These are phyloP conservation scores for Penicillium taxi DNA, from an alignment of 495 filamentous ascomycete species.

Conservation along the genomic window DNA sequence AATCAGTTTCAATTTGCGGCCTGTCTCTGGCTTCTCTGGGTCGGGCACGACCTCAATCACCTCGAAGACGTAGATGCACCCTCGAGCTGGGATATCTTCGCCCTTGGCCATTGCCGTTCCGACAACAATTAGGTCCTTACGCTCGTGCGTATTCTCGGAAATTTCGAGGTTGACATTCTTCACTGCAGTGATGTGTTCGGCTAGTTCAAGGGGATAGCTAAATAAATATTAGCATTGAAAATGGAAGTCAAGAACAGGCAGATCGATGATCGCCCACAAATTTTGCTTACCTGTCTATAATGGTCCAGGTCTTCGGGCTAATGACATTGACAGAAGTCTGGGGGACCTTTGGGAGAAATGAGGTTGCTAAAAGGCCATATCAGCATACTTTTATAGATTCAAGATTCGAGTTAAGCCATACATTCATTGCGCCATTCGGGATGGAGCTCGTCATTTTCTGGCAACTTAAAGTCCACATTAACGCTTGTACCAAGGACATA, in stretches of 20 bases:
- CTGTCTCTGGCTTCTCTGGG: slow-evolving; percentile 74
- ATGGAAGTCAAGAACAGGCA: no score
- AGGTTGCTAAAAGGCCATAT: slow-evolving; percentile 28
- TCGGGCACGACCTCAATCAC: slow-evolving; percentile 86
- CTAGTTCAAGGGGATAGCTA: slow-evolving; percentile 51
- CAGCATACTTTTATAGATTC: slow-evolving; percentile 6
- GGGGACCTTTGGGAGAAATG: slow-evolving; percentile 59
- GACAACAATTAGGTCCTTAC: slow-evolving; percentile 69
- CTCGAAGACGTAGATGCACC: slow-evolving; percentile 87
- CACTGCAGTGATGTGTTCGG: slow-evolving; percentile 71
- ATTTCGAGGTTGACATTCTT: slow-evolving; percentile 80
- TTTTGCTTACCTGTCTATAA: slow-evolving; percentile 57
- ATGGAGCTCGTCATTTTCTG: slow-evolving; percentile 75
- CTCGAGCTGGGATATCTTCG: slow-evolving; percentile 78
- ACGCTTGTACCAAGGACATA: slow-evolving; percentile 70
- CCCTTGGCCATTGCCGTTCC: slow-evolving; percentile 78
- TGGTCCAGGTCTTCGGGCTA: slow-evolving; percentile 62
- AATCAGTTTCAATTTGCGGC: slow-evolving; percentile 74
- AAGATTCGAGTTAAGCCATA: slow-evolving; percentile 6
- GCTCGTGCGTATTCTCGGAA: slow-evolving; percentile 81
- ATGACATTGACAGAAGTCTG: slow-evolving; percentile 65
- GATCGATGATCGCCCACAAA: neutral
- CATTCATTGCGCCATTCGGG: slow-evolving; percentile 72
- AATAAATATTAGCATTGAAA: neutral
- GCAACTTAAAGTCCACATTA: slow-evolving; percentile 63